Base-by-base conservation (phyloP, 306 rosid genomes). In the Trifolium repens region DNA sequence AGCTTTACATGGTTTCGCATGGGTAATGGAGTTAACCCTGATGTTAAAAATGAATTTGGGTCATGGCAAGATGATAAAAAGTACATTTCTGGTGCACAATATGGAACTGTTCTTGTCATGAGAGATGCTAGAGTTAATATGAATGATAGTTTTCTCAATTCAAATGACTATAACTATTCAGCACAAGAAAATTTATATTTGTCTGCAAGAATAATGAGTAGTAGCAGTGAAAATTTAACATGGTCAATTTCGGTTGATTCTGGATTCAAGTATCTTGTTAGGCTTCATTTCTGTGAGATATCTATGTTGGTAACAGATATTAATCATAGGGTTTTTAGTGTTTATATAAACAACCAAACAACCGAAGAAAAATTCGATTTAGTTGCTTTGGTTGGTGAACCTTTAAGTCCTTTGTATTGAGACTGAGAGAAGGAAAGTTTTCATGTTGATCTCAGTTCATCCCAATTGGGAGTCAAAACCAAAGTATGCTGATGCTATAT, bases 251-350 rank as follows among this genome's bases (percentile, higher is more conserved):
- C 68, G 7, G 80, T 85, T 59, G 88, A 85, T 61, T 74, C 77
- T 9, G 85, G 84, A 27, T 81, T 85, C 77, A 78, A 42, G 3
- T 85, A 81, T 77, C 81, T 75, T 66, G 37, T 81, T 14, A 42
- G 88, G 77, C 85, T 85, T 65, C 82, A 85, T 81, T 85, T 85
- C 34, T 78, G 85, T 0, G 88, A 85, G 74, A 78, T 85, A 34
- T 65, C 81, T 40, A 13, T 11, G 14, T 46, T 14, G 40, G 58
- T 85, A 34, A 67, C 81, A 1, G 40, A 44, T 32, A 57, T 19
- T 34, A 60, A 79, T 34, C 77, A 85, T 50, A 81, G 84, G 72
- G 85, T 85, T 62, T 85, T 85, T 58, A 60, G 34, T 52, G 81
- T 85, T 60, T 81, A 74, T 62, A 81, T 85, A 47, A 78, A 74